Evolutionary conservation across 1,139 yeast species (phyloP), one percentile per base, ranked within the genome.

Genomic region (Nakaseomyces bracarensis): DNA sequence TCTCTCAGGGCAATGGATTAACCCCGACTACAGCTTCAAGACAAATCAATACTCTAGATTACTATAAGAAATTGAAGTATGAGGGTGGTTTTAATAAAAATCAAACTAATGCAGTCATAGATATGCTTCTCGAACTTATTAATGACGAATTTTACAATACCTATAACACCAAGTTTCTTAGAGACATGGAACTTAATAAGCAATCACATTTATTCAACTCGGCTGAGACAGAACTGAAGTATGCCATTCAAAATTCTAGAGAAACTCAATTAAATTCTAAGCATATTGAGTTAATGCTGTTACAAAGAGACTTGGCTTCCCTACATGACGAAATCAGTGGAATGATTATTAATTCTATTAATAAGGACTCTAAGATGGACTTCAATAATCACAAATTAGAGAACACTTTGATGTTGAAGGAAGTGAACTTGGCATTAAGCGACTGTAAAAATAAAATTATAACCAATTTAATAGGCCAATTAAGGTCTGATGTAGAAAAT

Each of bases 121-220:
- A 66, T 26, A 59, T 80, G 36, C 59, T 80, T 9, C 65, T 74
- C 25, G 66, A 65, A 6, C 75, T 74, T 42, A 57, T 82, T 43
- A 72, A 75, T 45, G 56, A 70, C 15, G 74, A 81, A 44, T 68
- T 87, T 40, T 61, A 55, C 42, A 66, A 73, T 5, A 74, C 75
- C 53, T 67, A 83, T 36, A 71, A 77, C 27, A 70, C 73, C 2
- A 74, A 73, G 47, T 77, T 75, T 54, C 71, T 86, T 7, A 84
- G 85, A 28, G 65, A 67, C 20, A 75, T 76, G 49, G 95, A 85
- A 50, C 68, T 86, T 14, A 95, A 86, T 49, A 89, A 87, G 55
- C 96, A 87, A 54, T 74, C 77, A 19, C 91, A 91, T 59, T 66
- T 91, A 22, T 89, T 87, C 62, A 93, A 87, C 58, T 94, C 96